phyloP scores from a whole-genome alignment of 441 rosid species.

The Pelargonium exstipulatum region DNA sequence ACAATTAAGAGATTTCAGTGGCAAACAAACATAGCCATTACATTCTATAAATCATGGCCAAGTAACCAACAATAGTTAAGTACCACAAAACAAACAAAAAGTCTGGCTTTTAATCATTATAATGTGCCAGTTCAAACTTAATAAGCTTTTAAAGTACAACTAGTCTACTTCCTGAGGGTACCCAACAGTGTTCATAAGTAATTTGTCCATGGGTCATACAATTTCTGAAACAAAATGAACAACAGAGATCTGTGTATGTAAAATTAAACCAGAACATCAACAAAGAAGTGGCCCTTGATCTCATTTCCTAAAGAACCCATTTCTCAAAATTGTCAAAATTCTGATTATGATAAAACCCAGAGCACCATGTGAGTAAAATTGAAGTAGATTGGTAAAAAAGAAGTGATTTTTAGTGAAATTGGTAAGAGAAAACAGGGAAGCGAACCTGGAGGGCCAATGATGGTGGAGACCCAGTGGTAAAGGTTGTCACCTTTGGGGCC shows the following conservation, averaged over 20 bases:
- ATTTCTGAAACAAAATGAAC: background rate
- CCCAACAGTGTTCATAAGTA: background rate
- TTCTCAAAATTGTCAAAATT: background rate
- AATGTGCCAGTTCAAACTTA: background rate
- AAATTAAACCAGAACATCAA: background rate
- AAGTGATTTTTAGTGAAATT: background rate
- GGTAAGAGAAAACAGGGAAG: background rate
- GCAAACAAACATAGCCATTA: background rate
- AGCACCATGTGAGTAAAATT: background rate
- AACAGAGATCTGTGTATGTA: background rate
- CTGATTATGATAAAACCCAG: background rate
- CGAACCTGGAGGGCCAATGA: constrained; percentile 68
- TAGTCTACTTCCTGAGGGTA: background rate
- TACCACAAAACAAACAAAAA: background rate
- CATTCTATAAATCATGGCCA: background rate
- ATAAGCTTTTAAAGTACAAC: too few relatives aligned
- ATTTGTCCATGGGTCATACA: background rate
- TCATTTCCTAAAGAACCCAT: constrained; percentile 4
- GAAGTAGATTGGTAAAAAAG: background rate
- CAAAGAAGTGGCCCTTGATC: background rate
- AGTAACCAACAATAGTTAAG: background rate
- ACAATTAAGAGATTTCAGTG: background rate
- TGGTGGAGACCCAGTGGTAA: constrained; percentile 81
- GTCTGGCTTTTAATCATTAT: background rate
- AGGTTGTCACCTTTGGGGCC: constrained; percentile 92